A percentile compares a stretch with the other conserved stretches of the same genome.
Conservation (phyloP, 768 basidiomycete genomes). For the Mycena albidolilacea region DNA sequence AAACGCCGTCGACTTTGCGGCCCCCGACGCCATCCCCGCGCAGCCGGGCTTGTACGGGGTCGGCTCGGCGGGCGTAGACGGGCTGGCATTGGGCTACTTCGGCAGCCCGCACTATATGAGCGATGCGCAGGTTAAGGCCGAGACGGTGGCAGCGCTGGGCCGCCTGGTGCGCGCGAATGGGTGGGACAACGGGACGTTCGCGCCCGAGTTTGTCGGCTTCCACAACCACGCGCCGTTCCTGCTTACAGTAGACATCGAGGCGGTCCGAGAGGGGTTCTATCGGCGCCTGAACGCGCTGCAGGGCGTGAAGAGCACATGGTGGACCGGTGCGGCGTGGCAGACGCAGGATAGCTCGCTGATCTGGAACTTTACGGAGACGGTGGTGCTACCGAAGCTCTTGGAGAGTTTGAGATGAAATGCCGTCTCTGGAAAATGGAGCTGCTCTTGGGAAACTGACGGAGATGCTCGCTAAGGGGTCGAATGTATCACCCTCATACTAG, state of each 20-base stretch:
- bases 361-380: constrained; percentile 23
- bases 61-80: constrained; percentile 19
- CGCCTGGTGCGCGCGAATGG: constrained; percentile 24
- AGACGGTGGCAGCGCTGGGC: constrained; percentile 11
- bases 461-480: constrained; percentile 1
- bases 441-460: constrained; percentile 2
- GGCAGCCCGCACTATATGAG: constrained; percentile 19
- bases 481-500: constrained; percentile 8
- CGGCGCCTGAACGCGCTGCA: constrained; percentile 6
- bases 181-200: constrained; percentile 14
- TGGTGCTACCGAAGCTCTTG: constrained; percentile 13
- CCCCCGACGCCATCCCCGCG: constrained; percentile 20
- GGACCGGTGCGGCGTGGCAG: constrained; percentile 19
- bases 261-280: constrained; percentile 15
- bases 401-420: constrained; percentile 14
- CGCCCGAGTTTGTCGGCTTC: constrained; percentile 18
- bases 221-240: constrained; percentile 19
- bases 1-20: constrained; percentile 16
- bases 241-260: constrained; percentile 10
- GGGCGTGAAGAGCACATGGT: constrained; percentile 19
- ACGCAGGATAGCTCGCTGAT: constrained; percentile 12
- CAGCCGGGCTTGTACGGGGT: constrained; percentile 18
- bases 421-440: constrained; percentile 1
- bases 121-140: constrained; percentile 25
- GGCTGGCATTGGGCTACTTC: constrained; percentile 15